Conservation (phyloP, 352 stramenopile genomes). For the Pseudoperonospora humuli region DNA sequence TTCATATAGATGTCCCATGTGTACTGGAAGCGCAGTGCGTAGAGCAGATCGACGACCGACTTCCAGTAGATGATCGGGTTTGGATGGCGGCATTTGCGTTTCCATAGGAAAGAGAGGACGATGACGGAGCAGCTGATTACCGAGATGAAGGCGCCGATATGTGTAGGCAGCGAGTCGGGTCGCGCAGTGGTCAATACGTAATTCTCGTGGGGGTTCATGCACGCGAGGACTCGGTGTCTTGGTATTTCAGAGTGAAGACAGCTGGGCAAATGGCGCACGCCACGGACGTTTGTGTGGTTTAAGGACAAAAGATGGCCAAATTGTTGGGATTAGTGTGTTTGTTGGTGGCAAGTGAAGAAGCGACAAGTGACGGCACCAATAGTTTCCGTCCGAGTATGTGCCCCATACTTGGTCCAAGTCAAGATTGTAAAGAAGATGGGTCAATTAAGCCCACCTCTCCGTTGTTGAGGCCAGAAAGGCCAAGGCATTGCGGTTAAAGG, state of each 20-base stretch:
- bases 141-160: constrained; percentile 63
- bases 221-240: not conserved
- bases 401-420: constrained; percentile 9
- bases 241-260: not conserved
- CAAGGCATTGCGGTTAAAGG: constrained; percentile 5
- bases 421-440: not conserved
- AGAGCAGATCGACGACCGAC: constrained; percentile 59
- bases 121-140: constrained; percentile 70
- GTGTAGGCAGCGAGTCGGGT: constrained; percentile 44
- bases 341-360: constrained; percentile 8
- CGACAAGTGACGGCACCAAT: constrained; percentile 5
- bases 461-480: constrained; percentile 10
- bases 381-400: not conserved
- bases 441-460: constrained; percentile 16
- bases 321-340: not conserved
- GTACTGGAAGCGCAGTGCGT: constrained; percentile 67
- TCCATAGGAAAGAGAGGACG: constrained; percentile 50
- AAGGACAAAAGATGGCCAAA: not conserved
- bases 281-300: not conserved
- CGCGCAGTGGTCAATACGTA: constrained; percentile 23
- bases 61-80: constrained; percentile 84
- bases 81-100: constrained; percentile 72
- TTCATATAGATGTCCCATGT: constrained; percentile 54
- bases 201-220: constrained; percentile 16
- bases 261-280: not conserved